Base-by-base conservation (phyloP, 306 rosid species). In the Cucumis melo region DNA sequence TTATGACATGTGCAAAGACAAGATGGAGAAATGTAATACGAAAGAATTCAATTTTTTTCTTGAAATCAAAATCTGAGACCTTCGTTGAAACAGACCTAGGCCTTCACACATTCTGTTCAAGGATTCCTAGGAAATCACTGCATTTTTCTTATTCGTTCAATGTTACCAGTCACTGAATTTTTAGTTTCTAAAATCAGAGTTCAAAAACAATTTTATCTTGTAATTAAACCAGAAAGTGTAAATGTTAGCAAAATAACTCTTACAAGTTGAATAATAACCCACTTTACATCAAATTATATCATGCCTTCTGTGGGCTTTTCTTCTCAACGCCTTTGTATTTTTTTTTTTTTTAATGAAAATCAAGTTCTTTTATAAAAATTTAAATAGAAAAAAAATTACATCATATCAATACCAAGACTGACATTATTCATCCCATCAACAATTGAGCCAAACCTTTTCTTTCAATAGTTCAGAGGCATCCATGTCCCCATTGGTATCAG, bases 381-480 rank as follows among this genome's bases (percentile, higher is more conserved):
- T 32, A 32, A 32, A 32, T 32, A 32, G 36, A 32, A 44, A 44
- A 42, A 42, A 42, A 44, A 46, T 46, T 2, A 46, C 16, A 51
- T 51, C 56, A 51, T 15, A 8, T 38, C 8, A 36, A 10, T 36
- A 64, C 38, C 15, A 38, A 38, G 27, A 64, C 27, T 16, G 50
- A 34, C 48, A 64, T 36, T 17, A 42, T 6, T 42, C 4, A 70
- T 70, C 4, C 32, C 38, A 73, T 29, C 12, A 57, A 15, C 63
- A 54, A 21, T 57, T 20, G 34, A 57, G 78, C 79, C 84, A 39
- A 81, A 92, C 98, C 98, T 90, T 90, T 81, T 92, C 98, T 79
- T 92, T 90, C 73, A 89, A 82, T 73, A 90, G 89, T 80, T 92
- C 93, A 65, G 96, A 88, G 78, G 87, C 87, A 81, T 92, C 98